These are phyloP conservation scores for Debaryomyces fabryi DNA, from an alignment of 1,139 yeast genomes.

Conservation along the genomic window DNA sequence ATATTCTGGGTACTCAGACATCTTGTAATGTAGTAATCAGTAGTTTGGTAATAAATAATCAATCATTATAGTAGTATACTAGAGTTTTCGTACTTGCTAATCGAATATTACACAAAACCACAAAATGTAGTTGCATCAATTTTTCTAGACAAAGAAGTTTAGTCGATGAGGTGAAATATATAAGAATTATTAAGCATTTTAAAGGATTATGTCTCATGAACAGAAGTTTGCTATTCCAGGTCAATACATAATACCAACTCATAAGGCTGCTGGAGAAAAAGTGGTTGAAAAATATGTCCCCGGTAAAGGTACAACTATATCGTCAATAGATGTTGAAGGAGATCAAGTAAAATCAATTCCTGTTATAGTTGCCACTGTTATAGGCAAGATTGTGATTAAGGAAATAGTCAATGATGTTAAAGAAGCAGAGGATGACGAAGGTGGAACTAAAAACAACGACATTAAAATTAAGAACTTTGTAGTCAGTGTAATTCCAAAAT, in stretches of 20 bases:
- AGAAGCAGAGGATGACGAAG: slow-evolving; percentile 21
- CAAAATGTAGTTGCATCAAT: not conserved
- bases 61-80: not conserved
- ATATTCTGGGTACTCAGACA: slow-evolving; percentile 43
- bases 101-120: slow-evolving; percentile 4
- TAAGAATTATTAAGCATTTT: not conserved
- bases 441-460: slow-evolving; percentile 13
- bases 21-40: slow-evolving; percentile 6
- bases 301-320: slow-evolving; percentile 43
- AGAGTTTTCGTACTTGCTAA: not conserved
- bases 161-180: slow-evolving; percentile 1
- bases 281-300: slow-evolving; percentile 29
- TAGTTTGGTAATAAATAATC: not conserved
- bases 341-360: slow-evolving; percentile 31
- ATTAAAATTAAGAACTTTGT: slow-evolving; percentile 21
- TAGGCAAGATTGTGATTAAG: slow-evolving; percentile 57
- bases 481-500: slow-evolving; percentile 35
- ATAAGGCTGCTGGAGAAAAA: slow-evolving; percentile 27
- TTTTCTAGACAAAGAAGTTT: not conserved
- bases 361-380: slow-evolving; percentile 65
- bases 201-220: slow-evolving; percentile 1
- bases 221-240: slow-evolving; percentile 69
- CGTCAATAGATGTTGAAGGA: slow-evolving; percentile 30
- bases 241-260: slow-evolving; percentile 52
- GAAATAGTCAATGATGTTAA: slow-evolving; percentile 19